Conservation (phyloP, 495 filamentous ascomycete genomes). For the Xylaria palmicola region DNA sequence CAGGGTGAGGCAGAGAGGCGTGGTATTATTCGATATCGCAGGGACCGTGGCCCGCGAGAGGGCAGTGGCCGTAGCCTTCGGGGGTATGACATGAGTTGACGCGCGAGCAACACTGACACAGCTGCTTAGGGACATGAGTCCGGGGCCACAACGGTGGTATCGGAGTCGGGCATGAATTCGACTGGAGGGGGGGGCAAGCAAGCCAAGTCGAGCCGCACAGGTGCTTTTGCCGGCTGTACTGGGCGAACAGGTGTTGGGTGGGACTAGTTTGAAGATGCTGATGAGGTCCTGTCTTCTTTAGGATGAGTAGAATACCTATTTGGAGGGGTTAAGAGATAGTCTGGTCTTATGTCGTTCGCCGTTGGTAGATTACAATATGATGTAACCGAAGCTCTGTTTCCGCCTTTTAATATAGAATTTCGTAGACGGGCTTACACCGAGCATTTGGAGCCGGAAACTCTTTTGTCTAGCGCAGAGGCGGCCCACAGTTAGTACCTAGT, state of each 20-base stretch:
- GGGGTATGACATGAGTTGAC: constrained; percentile 26
- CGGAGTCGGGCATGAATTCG: constrained; percentile 26
- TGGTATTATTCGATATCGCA: constrained; percentile 7
- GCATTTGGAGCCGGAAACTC: background rate
- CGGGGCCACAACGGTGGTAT: constrained; percentile 22
- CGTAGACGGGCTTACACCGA: background rate
- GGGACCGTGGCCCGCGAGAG: constrained; percentile 14
- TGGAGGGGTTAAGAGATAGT: background rate
- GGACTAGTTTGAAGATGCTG: no score
- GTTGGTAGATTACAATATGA: constrained; percentile 21
- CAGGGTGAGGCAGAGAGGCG: background rate
- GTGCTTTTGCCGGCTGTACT: background rate
- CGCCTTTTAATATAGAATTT: background rate
- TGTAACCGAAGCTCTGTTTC: constrained; percentile 29
- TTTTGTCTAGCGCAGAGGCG: no score
- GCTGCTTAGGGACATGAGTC: constrained; percentile 32
- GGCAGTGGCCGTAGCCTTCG: constrained; percentile 20
- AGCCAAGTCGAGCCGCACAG: background rate
- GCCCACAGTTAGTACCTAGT: no score
- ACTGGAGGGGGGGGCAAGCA: background rate
- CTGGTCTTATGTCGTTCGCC: no score
- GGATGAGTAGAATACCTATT: no score
- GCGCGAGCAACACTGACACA: constrained; percentile 27
- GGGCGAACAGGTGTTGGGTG: background rate
- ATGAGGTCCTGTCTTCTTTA: no score